These are phyloP conservation scores for Monilinia fructigena DNA, from an alignment of 2,329 filamentous ascomycete species.

Conservation along the genomic window DNA sequence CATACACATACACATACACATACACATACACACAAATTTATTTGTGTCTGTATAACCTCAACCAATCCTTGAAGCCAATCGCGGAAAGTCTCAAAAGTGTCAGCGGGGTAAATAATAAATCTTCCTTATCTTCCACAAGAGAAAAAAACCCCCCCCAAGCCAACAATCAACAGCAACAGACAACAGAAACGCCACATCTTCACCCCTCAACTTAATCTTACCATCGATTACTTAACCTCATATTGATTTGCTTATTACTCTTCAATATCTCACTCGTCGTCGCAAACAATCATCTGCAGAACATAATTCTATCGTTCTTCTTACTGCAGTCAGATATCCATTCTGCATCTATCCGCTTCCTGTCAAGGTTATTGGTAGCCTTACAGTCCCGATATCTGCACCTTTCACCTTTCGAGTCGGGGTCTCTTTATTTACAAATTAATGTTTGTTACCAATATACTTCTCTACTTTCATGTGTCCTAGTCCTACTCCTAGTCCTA, in stretches of 20 bases:
- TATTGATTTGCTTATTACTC: not conserved
- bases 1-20: too few species aligned
- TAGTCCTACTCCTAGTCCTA: not conserved
- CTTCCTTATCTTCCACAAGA: not conserved
- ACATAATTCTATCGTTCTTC: conserved; percentile 4
- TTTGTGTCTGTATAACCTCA: not conserved
- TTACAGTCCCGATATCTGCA: conserved; percentile 11
- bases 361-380: conserved; percentile 16
- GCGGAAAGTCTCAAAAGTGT: not conserved
- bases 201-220: conserved; percentile 11
- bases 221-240: conserved; percentile 1
- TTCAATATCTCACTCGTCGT: not conserved
- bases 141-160: too few species aligned
- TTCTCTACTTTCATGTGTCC: too few species aligned
- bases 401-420: not conserved
- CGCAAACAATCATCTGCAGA: conserved; percentile 14
- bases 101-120: too few species aligned
- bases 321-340: conserved; percentile 14
- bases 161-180: not conserved
- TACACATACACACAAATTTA: not conserved
- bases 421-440: conserved; percentile 6
- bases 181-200: conserved; percentile 20
- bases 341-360: conserved; percentile 13
- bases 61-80: not conserved
- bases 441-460: conserved; percentile 9